phyloP scores from a whole-genome alignment of 805 yeast genomes.

The Cyberlindnera subsufficiens region DNA sequence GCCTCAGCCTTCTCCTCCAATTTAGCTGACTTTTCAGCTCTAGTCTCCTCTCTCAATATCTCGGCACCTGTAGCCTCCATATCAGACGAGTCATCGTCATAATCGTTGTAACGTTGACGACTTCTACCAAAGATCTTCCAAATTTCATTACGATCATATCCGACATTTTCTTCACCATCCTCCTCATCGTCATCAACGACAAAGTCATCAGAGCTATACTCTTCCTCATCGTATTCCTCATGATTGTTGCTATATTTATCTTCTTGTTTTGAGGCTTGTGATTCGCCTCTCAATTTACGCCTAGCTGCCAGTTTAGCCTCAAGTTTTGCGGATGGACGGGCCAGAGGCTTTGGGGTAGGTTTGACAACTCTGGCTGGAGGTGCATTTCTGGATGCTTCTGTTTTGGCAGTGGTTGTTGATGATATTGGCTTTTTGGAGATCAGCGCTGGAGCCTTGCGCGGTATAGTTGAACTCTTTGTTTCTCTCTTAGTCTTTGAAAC shows the following conservation, averaged over 20 bases:
- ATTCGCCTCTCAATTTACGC: slow-evolving; percentile 20
- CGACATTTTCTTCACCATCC: slow-evolving; percentile 27
- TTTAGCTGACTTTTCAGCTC: slow-evolving; percentile 62
- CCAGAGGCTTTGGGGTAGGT: slow-evolving; percentile 26
- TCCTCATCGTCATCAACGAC: slow-evolving; percentile 46
- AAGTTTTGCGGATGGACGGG: slow-evolving; percentile 55
- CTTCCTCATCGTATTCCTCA: slow-evolving; percentile 38
- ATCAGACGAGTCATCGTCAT: slow-evolving; percentile 47
- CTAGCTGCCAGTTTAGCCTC: slow-evolving; percentile 37
- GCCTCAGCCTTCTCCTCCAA: slow-evolving; percentile 73
- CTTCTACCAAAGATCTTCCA: slow-evolving; percentile 78
- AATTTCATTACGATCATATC: slow-evolving; percentile 78
- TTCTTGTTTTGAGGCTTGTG: not conserved
- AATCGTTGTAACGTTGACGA: slow-evolving; percentile 37
- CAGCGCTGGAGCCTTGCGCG: slow-evolving; percentile 4
- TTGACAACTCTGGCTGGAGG: not conserved
- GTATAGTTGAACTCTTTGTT: slow-evolving; percentile 6
- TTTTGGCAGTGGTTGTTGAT: not conserved
- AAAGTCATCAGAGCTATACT: slow-evolving; percentile 36
- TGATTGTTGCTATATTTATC: slow-evolving; percentile 27
- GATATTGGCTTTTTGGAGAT: not conserved
- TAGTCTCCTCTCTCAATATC: slow-evolving; percentile 73
- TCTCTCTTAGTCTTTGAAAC: slow-evolving; percentile 7
- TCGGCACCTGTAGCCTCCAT: slow-evolving; percentile 97
- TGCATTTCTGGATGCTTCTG: not conserved